Percentiles rank a stretch among this genome's conserved stretches.
These are phyloP conservation scores for Dictyostelium intermedium DNA, from an alignment of 78 protist genomes.

Conservation along the genomic window DNA sequence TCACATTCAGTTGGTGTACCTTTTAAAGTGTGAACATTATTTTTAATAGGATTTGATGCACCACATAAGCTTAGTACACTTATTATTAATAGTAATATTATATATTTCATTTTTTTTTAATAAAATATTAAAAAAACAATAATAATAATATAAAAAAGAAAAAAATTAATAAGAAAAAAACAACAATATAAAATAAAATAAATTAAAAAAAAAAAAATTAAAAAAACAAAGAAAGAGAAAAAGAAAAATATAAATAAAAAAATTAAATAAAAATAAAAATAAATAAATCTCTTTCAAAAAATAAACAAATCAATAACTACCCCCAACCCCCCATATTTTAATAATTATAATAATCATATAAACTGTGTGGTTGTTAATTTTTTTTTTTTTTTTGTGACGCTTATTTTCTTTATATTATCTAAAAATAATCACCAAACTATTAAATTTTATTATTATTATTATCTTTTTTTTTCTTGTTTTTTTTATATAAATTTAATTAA, in stretches of 20 bases:
- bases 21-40: background rate
- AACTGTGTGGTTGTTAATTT: background rate
- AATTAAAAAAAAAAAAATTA: background rate
- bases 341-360: background rate
- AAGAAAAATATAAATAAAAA: background rate
- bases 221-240: background rate
- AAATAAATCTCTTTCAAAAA: background rate
- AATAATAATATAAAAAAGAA: too few species aligned
- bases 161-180: too few species aligned
- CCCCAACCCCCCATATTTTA: background rate
- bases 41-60: background rate
- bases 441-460: background rate
- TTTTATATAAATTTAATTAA: slow-evolving; percentile 44
- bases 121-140: too few species aligned
- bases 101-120: background rate
- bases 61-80: background rate
- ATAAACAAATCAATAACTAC: background rate
- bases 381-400: background rate
- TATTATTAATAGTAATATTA: background rate
- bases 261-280: too few species aligned
- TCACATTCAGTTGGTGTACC: background rate
- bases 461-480: background rate
- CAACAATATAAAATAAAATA: background rate
- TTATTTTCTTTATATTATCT: background rate
- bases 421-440: background rate